A percentile compares a stretch with the other conserved stretches of the same genome.
Conservation (phyloP, 805 yeast genomes). For the Candida ulmi region DNA sequence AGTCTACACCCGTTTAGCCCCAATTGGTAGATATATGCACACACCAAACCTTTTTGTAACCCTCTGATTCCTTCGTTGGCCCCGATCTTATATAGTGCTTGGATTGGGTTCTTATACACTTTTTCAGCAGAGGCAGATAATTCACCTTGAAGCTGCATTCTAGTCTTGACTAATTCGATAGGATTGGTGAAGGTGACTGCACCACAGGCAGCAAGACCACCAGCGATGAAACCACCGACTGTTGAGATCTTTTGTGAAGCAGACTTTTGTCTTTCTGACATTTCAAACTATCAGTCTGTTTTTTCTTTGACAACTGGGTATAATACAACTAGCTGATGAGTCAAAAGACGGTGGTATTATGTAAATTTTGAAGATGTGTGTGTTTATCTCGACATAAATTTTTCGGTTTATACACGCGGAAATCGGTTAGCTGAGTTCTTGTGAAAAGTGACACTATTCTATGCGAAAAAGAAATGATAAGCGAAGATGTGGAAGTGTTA, state of each 20-base stretch:
- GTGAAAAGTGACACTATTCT: too few relatives aligned
- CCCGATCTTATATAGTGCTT: slow-evolving; percentile 69
- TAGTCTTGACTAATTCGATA: slow-evolving; percentile 86
- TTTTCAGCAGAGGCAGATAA: slow-evolving; percentile 46
- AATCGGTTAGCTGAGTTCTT: too few relatives aligned
- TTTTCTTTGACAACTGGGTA: too few relatives aligned
- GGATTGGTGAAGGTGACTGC: slow-evolving; percentile 98
- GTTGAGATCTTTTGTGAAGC: slow-evolving; percentile 60
- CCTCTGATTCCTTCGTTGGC: slow-evolving; percentile 84
- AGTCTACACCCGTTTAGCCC: slow-evolving; percentile 91
- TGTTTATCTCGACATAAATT: too few relatives aligned
- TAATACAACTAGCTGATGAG: too few relatives aligned
- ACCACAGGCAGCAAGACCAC: slow-evolving; percentile 93
- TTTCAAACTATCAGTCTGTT: too few relatives aligned
- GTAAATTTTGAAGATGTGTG: too few relatives aligned
- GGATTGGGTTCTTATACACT: slow-evolving; percentile 78
- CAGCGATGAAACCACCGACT: slow-evolving; percentile 80
- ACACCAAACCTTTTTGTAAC: slow-evolving; percentile 79
- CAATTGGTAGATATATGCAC: slow-evolving; percentile 88
- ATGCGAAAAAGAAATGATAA: too few relatives aligned
- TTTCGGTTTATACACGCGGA: too few relatives aligned
- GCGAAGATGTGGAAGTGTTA: too few relatives aligned
- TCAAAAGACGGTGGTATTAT: too few relatives aligned
- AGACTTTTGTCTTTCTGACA: slow-evolving; percentile 17
- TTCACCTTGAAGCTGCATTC: slow-evolving; percentile 98